These are phyloP conservation scores for Schizosaccharomyces japonicus DNA, from an alignment of 805 yeast species.

Conservation along the genomic window DNA sequence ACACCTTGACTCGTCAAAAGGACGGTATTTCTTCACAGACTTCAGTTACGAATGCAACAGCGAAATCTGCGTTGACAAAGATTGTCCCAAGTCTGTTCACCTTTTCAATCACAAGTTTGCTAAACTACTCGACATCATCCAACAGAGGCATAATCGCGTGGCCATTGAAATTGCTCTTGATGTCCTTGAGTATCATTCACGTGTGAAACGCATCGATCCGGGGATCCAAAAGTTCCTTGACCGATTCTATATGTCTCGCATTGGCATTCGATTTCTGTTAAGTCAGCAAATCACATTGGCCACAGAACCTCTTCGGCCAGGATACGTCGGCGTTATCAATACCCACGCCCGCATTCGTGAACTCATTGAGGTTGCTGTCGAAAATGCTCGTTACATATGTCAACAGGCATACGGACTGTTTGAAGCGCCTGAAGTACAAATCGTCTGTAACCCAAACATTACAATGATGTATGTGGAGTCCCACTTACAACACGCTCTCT, in stretches of 20 bases:
- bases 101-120: slow-evolving; percentile 43
- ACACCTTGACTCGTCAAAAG: background rate
- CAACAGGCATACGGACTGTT: slow-evolving; percentile 73
- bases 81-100: slow-evolving; percentile 16
- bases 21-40: background rate
- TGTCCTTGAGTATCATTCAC: slow-evolving; percentile 66
- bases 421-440: slow-evolving; percentile 63
- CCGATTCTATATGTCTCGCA: slow-evolving; percentile 69
- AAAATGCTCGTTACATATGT: slow-evolving; percentile 72
- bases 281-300: slow-evolving; percentile 83
- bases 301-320: slow-evolving; percentile 33
- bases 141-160: slow-evolving; percentile 73
- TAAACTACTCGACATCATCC: slow-evolving; percentile 25
- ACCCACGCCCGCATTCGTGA: slow-evolving; percentile 64
- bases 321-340: slow-evolving; percentile 76
- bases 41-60: background rate
- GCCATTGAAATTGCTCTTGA: slow-evolving; percentile 69
- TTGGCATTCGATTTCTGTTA: slow-evolving; percentile 77
- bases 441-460: slow-evolving; percentile 53
- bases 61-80: background rate
- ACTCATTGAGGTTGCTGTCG: slow-evolving; percentile 68
- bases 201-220: slow-evolving; percentile 31
- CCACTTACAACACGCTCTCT: slow-evolving; percentile 72
- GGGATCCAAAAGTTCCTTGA: slow-evolving; percentile 64
- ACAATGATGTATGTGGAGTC: slow-evolving; percentile 84